Evolutionary conservation across 495 filamentous ascomycete species (phyloP).

Genomic region (Collariella sp.): DNA sequence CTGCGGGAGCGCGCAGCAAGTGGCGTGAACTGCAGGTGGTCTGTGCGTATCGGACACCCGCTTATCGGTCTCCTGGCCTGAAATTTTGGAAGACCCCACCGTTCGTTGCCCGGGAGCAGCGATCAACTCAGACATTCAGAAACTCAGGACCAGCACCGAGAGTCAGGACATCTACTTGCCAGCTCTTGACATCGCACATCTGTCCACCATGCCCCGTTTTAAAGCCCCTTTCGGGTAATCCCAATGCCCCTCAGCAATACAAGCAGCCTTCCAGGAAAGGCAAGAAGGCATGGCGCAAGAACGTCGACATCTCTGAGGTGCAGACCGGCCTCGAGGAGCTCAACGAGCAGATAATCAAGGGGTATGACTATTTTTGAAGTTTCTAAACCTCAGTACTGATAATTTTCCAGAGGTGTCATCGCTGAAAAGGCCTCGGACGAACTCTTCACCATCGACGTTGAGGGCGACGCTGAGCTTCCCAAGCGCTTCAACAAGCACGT

Average conservation of each 20-base stretch:
- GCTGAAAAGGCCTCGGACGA: slow-evolving; percentile 67
- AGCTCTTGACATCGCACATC: not conserved
- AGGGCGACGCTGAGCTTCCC: slow-evolving; percentile 18
- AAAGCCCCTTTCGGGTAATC: slow-evolving; percentile 24
- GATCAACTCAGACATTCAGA: not conserved
- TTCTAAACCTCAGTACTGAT: slow-evolving; percentile 17
- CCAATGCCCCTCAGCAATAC: slow-evolving; percentile 42
- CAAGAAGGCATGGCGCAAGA: slow-evolving; percentile 97
- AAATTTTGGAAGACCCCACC: slow-evolving; percentile 22
- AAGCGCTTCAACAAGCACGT: slow-evolving; percentile 52
- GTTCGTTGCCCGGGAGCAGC: not conserved
- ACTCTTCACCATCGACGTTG: slow-evolving; percentile 69
- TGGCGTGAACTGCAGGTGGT: not conserved
- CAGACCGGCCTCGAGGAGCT: slow-evolving; percentile 72
- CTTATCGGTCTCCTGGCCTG: slow-evolving; percentile 17
- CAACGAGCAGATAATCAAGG: slow-evolving; percentile 80
- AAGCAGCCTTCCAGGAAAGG: slow-evolving; percentile 92
- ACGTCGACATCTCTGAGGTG: slow-evolving; percentile 84
- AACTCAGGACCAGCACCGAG: not conserved
- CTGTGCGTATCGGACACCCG: slow-evolving; percentile 3
- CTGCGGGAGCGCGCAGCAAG: not conserved
- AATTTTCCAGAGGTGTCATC: slow-evolving; percentile 58
- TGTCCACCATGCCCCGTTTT: slow-evolving; percentile 23
- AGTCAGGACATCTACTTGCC: not conserved
- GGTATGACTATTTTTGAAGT: slow-evolving; percentile 43